A percentile compares a stretch with the other conserved stretches of the same genome.
Conservation (phyloP, 2,329 filamentous ascomycete genomes). For the Curvularia verruculosa region DNA sequence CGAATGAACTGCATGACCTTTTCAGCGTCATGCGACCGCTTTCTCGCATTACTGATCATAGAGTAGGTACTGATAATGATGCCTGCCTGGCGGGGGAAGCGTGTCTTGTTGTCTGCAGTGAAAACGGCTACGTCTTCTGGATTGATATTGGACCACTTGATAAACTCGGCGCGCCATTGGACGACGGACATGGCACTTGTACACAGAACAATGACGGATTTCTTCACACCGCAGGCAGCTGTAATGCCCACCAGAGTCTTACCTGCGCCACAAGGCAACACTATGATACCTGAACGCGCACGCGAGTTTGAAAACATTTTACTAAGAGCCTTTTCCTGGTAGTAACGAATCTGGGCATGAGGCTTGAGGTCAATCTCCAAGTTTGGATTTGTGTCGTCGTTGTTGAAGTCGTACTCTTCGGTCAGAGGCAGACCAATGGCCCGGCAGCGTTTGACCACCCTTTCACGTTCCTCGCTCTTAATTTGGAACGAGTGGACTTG, state of each 20-base stretch:
- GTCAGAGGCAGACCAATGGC: conserved; percentile 85
- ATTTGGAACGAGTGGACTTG: conserved; percentile 95
- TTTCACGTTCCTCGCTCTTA: conserved; percentile 78
- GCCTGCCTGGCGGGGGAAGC: conserved; percentile 86
- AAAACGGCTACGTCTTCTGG: conserved; percentile 94
- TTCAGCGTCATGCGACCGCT: conserved; percentile 87
- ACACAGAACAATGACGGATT: conserved; percentile 91
- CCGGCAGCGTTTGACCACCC: conserved; percentile 86
- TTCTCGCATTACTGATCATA: conserved; percentile 93
- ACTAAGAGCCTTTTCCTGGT: conserved; percentile 95
- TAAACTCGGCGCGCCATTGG: conserved; percentile 94
- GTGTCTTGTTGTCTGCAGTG: conserved; percentile 88
- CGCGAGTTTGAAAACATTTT: conserved; percentile 99
- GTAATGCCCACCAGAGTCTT: conserved; percentile 99
- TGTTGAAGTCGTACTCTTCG: conserved; percentile 96
- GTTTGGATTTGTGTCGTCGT: conserved; percentile 86
- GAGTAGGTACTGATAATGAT: conserved; percentile 98
- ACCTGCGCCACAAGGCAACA: conserved; percentile 92
- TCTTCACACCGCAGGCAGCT: conserved; percentile 96
- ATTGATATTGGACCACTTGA: conserved; percentile 99
- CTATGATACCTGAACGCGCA: conserved; percentile 96
- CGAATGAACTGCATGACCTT: conserved; percentile 98
- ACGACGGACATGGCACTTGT: conserved; percentile 98
- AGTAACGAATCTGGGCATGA: conserved; percentile 86
- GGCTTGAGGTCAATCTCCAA: conserved; percentile 93